phyloP scores from a whole-genome alignment of 202 grass and related monocot species.

The Tripidium arundinaceum region DNA sequence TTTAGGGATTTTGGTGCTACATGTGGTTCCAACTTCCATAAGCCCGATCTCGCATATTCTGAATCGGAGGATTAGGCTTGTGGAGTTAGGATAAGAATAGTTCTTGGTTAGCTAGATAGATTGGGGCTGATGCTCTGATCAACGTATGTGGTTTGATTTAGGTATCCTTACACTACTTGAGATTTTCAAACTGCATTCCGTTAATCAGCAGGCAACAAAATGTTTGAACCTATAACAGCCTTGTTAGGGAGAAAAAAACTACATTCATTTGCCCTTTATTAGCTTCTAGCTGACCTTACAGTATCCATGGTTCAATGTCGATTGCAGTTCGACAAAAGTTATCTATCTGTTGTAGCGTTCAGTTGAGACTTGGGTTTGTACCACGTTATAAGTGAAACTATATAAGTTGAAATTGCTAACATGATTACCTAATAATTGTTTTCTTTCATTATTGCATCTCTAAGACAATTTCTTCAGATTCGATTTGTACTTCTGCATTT shows the following conservation, averaged over 20 bases:
- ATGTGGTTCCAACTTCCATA: no score
- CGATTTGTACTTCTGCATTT: background rate
- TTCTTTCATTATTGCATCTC: background rate
- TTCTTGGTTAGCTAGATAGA: background rate
- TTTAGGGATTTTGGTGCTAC: no score
- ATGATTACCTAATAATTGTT: background rate
- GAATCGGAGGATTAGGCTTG: no score
- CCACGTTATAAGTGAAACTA: background rate
- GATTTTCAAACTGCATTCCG: background rate
- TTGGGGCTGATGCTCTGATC: background rate
- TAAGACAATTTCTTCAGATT: background rate
- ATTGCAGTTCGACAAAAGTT: background rate
- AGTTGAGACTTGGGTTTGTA: background rate
- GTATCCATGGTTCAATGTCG: background rate
- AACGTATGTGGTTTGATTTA: no score
- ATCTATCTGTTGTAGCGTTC: background rate
- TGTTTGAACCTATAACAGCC: background rate
- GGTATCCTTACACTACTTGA: background rate
- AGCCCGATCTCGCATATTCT: no score
- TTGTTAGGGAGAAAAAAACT: background rate
- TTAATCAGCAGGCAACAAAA: background rate
- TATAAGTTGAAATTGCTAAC: background rate
- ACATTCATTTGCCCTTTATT: background rate
- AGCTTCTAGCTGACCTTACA: background rate
- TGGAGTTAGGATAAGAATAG: background rate